Percentiles rank a stretch among this genome's conserved stretches.
Conservation (phyloP, 495 filamentous ascomycete species). For the Xylaria flabelliformis region DNA sequence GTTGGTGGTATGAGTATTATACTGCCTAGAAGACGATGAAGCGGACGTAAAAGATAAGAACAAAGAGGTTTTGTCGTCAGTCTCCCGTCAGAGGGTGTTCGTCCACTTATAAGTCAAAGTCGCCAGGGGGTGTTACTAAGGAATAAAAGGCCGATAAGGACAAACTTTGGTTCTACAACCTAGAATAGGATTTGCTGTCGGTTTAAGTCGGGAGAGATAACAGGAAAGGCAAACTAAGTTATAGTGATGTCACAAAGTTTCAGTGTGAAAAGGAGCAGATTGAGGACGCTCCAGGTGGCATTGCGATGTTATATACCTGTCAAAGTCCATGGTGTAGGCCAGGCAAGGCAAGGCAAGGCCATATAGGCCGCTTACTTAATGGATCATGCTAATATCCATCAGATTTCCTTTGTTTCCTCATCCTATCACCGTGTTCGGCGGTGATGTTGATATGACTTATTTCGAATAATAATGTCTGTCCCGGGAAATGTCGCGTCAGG, state of each 20-base stretch:
- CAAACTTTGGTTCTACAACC: slow-evolving; percentile 2
- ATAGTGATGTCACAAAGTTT: slow-evolving; percentile 13
- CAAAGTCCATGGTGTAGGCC: background rate
- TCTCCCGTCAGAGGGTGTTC: background rate
- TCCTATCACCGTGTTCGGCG: slow-evolving; percentile 24
- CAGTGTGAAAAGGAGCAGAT: background rate
- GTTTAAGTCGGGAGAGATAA: background rate
- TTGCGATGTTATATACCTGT: slow-evolving; percentile 7
- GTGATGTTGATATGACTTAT: slow-evolving; percentile 14
- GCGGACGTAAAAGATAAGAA: background rate
- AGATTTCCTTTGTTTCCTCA: background rate
- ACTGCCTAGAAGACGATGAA: background rate
- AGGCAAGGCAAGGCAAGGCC: background rate
- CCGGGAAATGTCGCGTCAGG: slow-evolving; percentile 1
- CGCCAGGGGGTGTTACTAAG: slow-evolving; percentile 5
- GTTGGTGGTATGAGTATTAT: slow-evolving; percentile 25
- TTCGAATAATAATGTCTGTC: slow-evolving; percentile 8
- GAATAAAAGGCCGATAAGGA: slow-evolving; percentile 8
- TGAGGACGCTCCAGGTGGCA: slow-evolving; percentile 5
- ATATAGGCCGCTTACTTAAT: background rate
- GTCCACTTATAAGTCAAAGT: slow-evolving; percentile 13
- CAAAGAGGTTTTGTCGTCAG: background rate
- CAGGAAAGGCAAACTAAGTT: background rate
- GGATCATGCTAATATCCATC: slow-evolving; percentile 2
- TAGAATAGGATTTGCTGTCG: slow-evolving; percentile 3